A percentile compares a stretch with the other conserved stretches of the same genome.
phyloP scores from a whole-genome alignment of 345 rosid genomes.

The Theobroma cacao region DNA sequence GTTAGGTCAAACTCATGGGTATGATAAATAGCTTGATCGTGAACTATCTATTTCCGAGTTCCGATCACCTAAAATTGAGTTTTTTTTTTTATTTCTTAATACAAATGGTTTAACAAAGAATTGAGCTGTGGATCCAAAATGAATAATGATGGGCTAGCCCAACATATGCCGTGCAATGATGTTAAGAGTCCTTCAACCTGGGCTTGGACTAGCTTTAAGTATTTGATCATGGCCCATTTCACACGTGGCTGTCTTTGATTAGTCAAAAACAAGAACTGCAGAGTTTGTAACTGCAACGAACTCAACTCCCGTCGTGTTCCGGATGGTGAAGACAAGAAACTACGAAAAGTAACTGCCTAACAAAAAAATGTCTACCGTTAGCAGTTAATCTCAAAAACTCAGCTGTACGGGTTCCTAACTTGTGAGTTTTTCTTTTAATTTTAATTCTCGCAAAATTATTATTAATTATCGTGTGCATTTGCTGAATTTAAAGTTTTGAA shows the following conservation, averaged over 20 bases:
- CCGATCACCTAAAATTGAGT: too few relatives aligned
- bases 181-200: neutral
- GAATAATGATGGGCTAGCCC: too few relatives aligned
- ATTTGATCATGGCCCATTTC: neutral
- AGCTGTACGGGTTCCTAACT: neutral
- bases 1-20: too few relatives aligned
- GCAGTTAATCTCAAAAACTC: neutral
- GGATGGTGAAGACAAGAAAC: neutral
- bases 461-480: too few relatives aligned
- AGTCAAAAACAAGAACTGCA: neutral
- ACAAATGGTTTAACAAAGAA: too few relatives aligned
- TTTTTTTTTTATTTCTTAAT: too few relatives aligned
- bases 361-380: neutral
- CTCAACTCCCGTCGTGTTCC: neutral
- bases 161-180: too few relatives aligned
- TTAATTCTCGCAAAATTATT: too few relatives aligned
- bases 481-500: neutral
- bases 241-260: neutral
- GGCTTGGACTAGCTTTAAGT: neutral
- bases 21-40: too few relatives aligned
- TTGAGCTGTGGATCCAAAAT: neutral
- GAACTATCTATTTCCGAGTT: too few relatives aligned
- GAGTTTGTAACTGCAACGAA: neutral
- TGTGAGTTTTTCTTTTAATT: slow-evolving; percentile 1
- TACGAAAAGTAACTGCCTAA: neutral